A percentile compares a stretch with the other conserved stretches of the same genome.
Conservation (phyloP, 805 yeast species). For the Hanseniaspora guilliermondii region DNA sequence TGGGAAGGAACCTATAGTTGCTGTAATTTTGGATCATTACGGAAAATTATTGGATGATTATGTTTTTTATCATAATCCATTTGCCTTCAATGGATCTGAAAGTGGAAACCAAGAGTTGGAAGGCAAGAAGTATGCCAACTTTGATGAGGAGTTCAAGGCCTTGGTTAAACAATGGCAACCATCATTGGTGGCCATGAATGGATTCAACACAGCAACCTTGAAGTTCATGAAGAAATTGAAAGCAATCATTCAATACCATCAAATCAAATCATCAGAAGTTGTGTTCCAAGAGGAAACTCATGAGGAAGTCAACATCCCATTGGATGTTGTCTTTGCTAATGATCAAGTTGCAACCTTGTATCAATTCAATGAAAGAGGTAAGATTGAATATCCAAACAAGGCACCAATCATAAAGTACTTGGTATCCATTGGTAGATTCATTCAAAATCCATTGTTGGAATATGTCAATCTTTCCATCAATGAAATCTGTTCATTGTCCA, state of each 20-base stretch:
- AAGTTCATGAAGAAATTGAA: slow-evolving; percentile 44
- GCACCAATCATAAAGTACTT: slow-evolving; percentile 71
- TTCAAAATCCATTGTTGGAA: slow-evolving; percentile 86
- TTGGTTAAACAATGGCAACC: slow-evolving; percentile 58
- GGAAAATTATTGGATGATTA: slow-evolving; percentile 67
- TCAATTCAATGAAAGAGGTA: slow-evolving; percentile 67
- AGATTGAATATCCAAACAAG: slow-evolving; percentile 69
- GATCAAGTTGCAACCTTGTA: slow-evolving; percentile 88
- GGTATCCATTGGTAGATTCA: slow-evolving; percentile 79
- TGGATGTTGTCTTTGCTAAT: slow-evolving; percentile 69
- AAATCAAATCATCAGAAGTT: slow-evolving; percentile 24
- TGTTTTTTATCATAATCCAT: slow-evolving; percentile 65
- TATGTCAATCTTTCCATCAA: slow-evolving; percentile 61
- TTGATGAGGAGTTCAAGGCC: slow-evolving; percentile 48
- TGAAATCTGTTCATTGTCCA: slow-evolving; percentile 54
- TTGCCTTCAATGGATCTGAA: slow-evolving; percentile 27
- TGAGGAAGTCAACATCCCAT: slow-evolving; percentile 41
- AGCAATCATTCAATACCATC: slow-evolving; percentile 45
- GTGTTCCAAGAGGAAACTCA: slow-evolving; percentile 28
- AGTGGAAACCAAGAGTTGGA: slow-evolving; percentile 26
- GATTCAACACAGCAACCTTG: slow-evolving; percentile 65
- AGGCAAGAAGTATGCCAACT: slow-evolving; percentile 37
- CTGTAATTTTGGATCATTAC: slow-evolving; percentile 61
- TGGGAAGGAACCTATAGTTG: slow-evolving; percentile 74
- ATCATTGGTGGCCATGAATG: slow-evolving; percentile 82